phyloP scores from a whole-genome alignment of 139 green algal genomes.

The Coccomyxa sp. region DNA sequence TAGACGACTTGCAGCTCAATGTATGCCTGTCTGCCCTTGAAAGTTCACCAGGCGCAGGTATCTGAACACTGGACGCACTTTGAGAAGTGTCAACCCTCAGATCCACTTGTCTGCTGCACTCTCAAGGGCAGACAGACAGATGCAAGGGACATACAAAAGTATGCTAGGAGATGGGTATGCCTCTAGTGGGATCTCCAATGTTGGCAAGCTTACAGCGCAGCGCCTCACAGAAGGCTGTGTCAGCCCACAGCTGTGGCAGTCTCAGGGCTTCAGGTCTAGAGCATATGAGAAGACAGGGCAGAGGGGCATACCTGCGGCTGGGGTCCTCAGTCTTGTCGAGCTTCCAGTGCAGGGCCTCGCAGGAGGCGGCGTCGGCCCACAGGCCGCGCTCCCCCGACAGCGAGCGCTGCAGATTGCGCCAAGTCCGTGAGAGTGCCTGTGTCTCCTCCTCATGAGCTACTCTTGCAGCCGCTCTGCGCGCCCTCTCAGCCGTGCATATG shows the following conservation, averaged over 20 bases:
- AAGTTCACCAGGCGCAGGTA: no score
- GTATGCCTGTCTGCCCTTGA: no score
- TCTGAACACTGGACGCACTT: no score
- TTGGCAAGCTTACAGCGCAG: conserved; percentile 42
- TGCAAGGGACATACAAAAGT: no score
- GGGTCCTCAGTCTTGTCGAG: conserved; percentile 38
- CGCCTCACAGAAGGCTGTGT: background rate
- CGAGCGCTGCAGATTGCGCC: conserved; percentile 25
- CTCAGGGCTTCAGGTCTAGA: no score
- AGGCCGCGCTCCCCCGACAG: conserved; percentile 32
- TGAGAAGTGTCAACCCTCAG: no score
- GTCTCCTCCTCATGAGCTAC: conserved; percentile 21
- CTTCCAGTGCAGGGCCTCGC: conserved; percentile 33
- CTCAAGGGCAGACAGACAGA: no score
- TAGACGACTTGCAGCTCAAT: no score
- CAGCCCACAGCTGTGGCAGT: conserved; percentile 41
- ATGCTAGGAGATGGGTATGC: background rate
- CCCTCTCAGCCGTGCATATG: conserved; percentile 7
- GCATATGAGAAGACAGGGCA: no score
- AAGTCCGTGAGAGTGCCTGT: conserved; percentile 15
- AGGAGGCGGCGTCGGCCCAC: conserved; percentile 19
- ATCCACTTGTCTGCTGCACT: no score
- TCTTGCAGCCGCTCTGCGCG: conserved; percentile 4
- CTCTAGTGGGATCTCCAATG: conserved; percentile 23
- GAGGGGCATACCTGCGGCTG: background rate